Conservation (phyloP, 177 flowering plant genomes). For the Vitis hybrid region DNA sequence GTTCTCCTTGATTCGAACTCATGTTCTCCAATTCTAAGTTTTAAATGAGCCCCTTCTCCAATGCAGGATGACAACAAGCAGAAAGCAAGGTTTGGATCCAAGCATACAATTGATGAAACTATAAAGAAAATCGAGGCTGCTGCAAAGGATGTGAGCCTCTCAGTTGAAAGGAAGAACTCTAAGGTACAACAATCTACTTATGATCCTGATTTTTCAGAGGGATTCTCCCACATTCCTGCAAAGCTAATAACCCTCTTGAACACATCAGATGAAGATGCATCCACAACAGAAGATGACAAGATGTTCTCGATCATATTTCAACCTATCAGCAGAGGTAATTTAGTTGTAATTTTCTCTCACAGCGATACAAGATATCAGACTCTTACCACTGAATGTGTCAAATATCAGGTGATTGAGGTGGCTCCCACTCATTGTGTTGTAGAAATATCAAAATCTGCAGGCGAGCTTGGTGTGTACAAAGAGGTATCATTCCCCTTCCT, state of each 20-base stretch:
- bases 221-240: neutral
- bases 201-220: neutral
- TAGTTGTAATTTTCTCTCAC: constrained; percentile 3
- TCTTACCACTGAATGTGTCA: constrained; percentile 4
- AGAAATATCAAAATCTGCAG: constrained; percentile 68
- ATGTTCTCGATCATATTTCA: constrained; percentile 42
- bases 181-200: constrained; percentile 37
- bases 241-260: neutral
- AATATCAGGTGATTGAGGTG: constrained; percentile 65
- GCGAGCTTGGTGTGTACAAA: constrained; percentile 47
- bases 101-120: constrained; percentile 55
- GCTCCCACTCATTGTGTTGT: constrained; percentile 76
- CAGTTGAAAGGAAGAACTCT: constrained; percentile 54
- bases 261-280: constrained; percentile 53
- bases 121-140: constrained; percentile 71
- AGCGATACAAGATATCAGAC: neutral
- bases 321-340: constrained; percentile 70
- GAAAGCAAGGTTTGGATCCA: constrained; percentile 59
- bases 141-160: constrained; percentile 57
- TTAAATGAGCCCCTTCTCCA: neutral
- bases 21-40: neutral
- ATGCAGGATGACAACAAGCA: constrained; percentile 51
- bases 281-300: constrained; percentile 36
- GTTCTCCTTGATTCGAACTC: neutral
- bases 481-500: constrained; percentile 36